Evolutionary conservation across 192 early-diverging fungal genomes (phyloP).

Genomic region (Phycomyces blakesleeanus): DNA sequence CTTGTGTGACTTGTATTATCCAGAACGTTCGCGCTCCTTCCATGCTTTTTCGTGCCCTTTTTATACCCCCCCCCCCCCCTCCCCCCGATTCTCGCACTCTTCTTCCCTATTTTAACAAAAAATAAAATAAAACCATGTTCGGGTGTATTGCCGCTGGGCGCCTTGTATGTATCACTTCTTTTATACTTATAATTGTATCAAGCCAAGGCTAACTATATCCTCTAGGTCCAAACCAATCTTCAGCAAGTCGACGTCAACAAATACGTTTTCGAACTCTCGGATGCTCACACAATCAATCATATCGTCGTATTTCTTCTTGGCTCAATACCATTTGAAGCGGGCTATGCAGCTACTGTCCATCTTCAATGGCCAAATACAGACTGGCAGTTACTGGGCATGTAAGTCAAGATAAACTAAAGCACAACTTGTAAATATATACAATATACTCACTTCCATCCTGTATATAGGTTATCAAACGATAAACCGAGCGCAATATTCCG

Average conservation of each 20-base stretch:
- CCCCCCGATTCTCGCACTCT: too few species aligned
- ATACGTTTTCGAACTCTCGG: slow-evolving; percentile 87
- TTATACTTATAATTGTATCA: not conserved
- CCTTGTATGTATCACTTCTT: not conserved
- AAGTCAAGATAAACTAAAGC: slow-evolving; percentile 6
- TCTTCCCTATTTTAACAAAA: not conserved
- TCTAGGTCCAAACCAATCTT: slow-evolving; percentile 81
- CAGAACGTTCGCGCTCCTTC: too few species aligned
- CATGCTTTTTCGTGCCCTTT: too few species aligned
- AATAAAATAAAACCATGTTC: slow-evolving; percentile 81
- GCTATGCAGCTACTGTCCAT: slow-evolving; percentile 92
- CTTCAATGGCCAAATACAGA: slow-evolving; percentile 80
- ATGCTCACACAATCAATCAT: slow-evolving; percentile 88
- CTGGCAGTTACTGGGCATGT: slow-evolving; percentile 76
- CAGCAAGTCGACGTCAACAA: slow-evolving; percentile 84
- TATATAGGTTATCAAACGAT: slow-evolving; percentile 67
- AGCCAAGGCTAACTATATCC: not conserved
- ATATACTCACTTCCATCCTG: not conserved
- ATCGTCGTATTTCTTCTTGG: slow-evolving; percentile 92
- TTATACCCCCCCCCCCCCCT: too few species aligned
- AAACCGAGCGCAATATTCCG: slow-evolving; percentile 83
- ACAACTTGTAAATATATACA: not conserved
- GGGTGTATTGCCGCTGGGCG: slow-evolving; percentile 91
- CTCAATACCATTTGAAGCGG: slow-evolving; percentile 79
- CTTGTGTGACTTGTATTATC: too few species aligned